A percentile compares a stretch with the other conserved stretches of the same genome.
These are phyloP conservation scores for Taphrina flavorubra DNA, from an alignment of 1,139 yeast genomes.

Conservation along the genomic window DNA sequence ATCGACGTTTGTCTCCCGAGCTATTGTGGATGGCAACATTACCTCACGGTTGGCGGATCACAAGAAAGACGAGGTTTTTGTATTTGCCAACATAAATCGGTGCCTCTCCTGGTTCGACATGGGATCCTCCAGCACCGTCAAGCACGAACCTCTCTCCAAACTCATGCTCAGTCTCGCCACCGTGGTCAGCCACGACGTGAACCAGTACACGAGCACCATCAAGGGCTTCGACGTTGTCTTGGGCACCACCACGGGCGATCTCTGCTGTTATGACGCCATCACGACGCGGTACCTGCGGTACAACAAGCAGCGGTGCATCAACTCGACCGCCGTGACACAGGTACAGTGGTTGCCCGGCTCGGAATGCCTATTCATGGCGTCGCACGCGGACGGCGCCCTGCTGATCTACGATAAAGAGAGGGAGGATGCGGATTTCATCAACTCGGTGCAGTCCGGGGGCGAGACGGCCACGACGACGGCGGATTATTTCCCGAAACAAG, in stretches of 20 bases:
- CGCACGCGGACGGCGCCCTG: constrained; percentile 55
- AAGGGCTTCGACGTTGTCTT: constrained; percentile 57
- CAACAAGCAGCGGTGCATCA: constrained; percentile 57
- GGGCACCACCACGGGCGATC: constrained; percentile 62
- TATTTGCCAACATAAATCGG: constrained; percentile 53
- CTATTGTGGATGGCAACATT: constrained; percentile 53
- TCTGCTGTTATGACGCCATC: constrained; percentile 62
- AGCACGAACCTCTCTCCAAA: constrained; percentile 54
- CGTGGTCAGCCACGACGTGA: constrained; percentile 55
- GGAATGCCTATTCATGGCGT: constrained; percentile 53
- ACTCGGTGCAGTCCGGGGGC: constrained; percentile 1
- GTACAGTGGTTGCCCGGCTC: constrained; percentile 56
- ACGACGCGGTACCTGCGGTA: constrained; percentile 58
- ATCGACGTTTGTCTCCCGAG: constrained; percentile 53
- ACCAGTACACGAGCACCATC: constrained; percentile 52
- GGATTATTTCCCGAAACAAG: constrained; percentile 39
- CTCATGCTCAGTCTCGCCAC: constrained; percentile 54
- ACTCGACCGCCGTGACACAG: constrained; percentile 52
- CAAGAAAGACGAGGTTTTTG: constrained; percentile 49
- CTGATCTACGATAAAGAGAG: constrained; percentile 55
- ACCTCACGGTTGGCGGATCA: constrained; percentile 51
- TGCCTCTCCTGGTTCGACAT: constrained; percentile 53
- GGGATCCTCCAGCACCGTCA: constrained; percentile 46
- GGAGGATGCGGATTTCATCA: constrained; percentile 51
- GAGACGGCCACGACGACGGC: constrained; percentile 1